phyloP scores from a whole-genome alignment of 2,329 filamentous ascomycete genomes.

The Gnomoniopsis sp. region DNA sequence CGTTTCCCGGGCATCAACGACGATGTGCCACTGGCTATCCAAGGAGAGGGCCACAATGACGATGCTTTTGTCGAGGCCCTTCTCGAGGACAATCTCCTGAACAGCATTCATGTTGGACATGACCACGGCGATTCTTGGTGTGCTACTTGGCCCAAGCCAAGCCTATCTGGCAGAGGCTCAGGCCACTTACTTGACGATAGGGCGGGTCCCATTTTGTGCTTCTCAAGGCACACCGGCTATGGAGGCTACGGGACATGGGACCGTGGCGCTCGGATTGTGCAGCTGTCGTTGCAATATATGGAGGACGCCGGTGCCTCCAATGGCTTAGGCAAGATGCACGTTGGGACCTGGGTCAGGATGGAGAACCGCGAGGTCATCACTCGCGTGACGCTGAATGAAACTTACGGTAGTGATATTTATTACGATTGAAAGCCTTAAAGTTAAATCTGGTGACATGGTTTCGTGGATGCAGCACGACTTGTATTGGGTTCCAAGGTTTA shows the following conservation, averaged over 20 bases:
- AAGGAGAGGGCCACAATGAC: conserved; percentile 37
- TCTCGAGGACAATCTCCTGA: conserved; percentile 40
- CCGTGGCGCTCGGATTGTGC: conserved; percentile 18
- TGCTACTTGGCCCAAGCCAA: conserved; percentile 24
- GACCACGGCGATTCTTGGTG: conserved; percentile 52
- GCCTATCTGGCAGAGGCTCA: not conserved
- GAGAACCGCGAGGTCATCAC: conserved; percentile 11
- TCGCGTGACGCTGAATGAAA: conserved; percentile 16
- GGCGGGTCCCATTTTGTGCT: conserved; percentile 40
- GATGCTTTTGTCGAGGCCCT: conserved; percentile 50
- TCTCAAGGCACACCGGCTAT: conserved; percentile 28
- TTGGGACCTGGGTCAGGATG: conserved; percentile 19
- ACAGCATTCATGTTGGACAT: conserved; percentile 52
- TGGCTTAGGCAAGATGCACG: not conserved
- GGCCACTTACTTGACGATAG: conserved; percentile 26
- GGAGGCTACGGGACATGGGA: conserved; percentile 18
- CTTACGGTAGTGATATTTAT: conserved; percentile 18
- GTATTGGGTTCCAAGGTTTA: too few relatives aligned
- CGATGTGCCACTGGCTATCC: conserved; percentile 26
- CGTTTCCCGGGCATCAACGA: conserved; percentile 32
- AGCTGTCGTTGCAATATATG: conserved; percentile 14
- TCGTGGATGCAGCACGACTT: too few relatives aligned
- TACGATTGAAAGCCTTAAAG: not conserved
- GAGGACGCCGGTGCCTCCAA: conserved; percentile 2
- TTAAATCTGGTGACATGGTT: too few relatives aligned